Evolutionary conservation across 257 asterid genomes (phyloP), one percentile per base, ranked within the genome.

Genomic region (Plantago major): DNA sequence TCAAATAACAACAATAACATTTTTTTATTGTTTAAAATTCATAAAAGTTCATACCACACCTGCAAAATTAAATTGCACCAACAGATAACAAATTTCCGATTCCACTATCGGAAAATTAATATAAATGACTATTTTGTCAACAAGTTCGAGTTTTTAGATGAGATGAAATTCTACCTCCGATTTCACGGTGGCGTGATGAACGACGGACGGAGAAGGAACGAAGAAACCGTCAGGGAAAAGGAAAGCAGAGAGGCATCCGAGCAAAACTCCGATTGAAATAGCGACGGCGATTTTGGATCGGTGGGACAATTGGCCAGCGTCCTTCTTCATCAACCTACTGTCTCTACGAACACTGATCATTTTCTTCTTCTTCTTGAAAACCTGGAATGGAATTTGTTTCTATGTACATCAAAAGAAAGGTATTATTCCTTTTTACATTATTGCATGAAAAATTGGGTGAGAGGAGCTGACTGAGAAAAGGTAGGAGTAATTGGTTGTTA

Each of bases 231-330:
- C 47, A 4, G 93, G 89, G 60, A 56, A 64, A 17, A 78, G 30
- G 70, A 79, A 74, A 51, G 85, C 82, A 55, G 78, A 78, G 55
- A 78, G 63, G 65, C 81, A 72, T 37, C 87, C 89, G 38, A 73
- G 8, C 18, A 73, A 15, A 13, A 80, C 16, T 48, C 94, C 94
- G 64, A 67, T 58, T 42, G 67, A 58, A 47, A 85, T 57, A 17
- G 87, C 81, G 53, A 70, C 76, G 47, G 61, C 71, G 62, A 82
- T 78, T 65, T 64, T 75, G 46, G 82, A 79, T 38, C 67, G 61
- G 56, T 50, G 74, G 48, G 66, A 48, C 53, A 73, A 38, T 46
- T 65, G 67, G 47, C 67, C 73, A 14, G 67, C 55, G 55, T 54
- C 79, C 58, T 69, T 73, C 65, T 65, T 79, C 85, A 71, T 68